Conservation (phyloP, 2,329 filamentous ascomycete species). For the Epichloe elymi region DNA sequence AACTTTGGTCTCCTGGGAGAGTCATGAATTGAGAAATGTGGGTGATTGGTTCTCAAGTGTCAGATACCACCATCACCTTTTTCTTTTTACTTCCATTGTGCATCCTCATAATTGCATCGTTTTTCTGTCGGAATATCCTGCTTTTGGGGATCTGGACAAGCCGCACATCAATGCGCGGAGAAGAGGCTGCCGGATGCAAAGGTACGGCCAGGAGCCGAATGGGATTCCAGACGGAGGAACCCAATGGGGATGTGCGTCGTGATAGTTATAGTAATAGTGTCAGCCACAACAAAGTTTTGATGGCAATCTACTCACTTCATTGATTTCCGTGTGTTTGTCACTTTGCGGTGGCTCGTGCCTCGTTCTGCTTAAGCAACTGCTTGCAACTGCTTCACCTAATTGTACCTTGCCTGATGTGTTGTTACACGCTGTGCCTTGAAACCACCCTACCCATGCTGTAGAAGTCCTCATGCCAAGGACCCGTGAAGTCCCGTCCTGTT, state of each 20-base stretch:
- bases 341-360: too few relatives aligned
- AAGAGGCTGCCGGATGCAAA: constrained; percentile 6
- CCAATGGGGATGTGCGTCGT: constrained; percentile 9
- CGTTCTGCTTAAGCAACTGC: too few relatives aligned
- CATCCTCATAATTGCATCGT: neutral
- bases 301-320: constrained; percentile 5
- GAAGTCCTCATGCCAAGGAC: too few relatives aligned
- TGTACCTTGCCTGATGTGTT: too few relatives aligned
- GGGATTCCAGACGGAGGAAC: constrained; percentile 1
- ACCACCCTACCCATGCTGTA: too few relatives aligned
- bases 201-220: constrained; percentile 5
- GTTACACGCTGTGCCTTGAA: too few relatives aligned
- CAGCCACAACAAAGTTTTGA: constrained; percentile 15
- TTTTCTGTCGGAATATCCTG: neutral
- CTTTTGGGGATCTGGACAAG: neutral
- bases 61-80: neutral
- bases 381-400: too few relatives aligned
- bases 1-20: neutral
- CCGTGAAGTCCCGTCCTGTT: too few relatives aligned
- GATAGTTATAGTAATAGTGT: constrained; percentile 14
- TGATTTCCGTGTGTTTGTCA: neutral
- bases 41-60: neutral
- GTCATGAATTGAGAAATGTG: neutral
- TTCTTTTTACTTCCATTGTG: constrained; percentile 3
- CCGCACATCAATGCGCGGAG: neutral